These are phyloP conservation scores for Zizania latifolia DNA, from an alignment of 176 grass and related monocot species.

Conservation along the genomic window DNA sequence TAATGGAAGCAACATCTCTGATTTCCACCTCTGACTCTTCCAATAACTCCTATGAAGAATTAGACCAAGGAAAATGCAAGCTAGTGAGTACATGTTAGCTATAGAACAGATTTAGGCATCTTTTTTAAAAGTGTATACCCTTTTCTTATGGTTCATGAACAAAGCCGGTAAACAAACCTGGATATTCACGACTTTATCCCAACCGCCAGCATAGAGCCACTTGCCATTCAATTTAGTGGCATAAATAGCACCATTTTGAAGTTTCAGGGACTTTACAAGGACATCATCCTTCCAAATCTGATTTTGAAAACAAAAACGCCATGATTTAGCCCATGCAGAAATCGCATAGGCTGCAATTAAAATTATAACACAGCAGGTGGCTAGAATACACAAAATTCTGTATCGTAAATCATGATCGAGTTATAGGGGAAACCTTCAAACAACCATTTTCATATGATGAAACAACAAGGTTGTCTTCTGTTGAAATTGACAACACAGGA, in stretches of 20 bases:
- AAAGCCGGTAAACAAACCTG: conserved; percentile 41
- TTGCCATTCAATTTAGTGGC: conserved; percentile 56
- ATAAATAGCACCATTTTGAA: conserved; percentile 68
- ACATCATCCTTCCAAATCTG: conserved; percentile 87
- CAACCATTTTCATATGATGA: conserved; percentile 83
- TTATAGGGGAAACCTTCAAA: conserved; percentile 61
- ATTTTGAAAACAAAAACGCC: conserved; percentile 6
- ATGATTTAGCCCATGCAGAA: background rate
- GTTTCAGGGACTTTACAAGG: conserved; percentile 64
- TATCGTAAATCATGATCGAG: background rate
- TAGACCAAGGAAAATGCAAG: background rate
- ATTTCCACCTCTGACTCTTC: conserved; percentile 69
- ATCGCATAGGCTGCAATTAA: background rate
- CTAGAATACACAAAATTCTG: background rate
- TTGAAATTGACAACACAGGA: conserved; percentile 83
- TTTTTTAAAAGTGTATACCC: background rate
- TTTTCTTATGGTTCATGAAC: background rate
- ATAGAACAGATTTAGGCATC: background rate
- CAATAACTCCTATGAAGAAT: conserved; percentile 45
- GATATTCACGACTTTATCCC: conserved; percentile 79
- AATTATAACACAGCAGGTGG: background rate
- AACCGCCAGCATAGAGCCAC: conserved; percentile 73
- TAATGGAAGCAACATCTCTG: conserved; percentile 58
- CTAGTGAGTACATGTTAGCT: background rate
- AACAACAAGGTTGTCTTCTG: conserved; percentile 49